Percentiles rank a stretch among this genome's conserved stretches.
Conservation (phyloP, 2,329 filamentous ascomycete genomes). For the Lasiodiplodia sp. region DNA sequence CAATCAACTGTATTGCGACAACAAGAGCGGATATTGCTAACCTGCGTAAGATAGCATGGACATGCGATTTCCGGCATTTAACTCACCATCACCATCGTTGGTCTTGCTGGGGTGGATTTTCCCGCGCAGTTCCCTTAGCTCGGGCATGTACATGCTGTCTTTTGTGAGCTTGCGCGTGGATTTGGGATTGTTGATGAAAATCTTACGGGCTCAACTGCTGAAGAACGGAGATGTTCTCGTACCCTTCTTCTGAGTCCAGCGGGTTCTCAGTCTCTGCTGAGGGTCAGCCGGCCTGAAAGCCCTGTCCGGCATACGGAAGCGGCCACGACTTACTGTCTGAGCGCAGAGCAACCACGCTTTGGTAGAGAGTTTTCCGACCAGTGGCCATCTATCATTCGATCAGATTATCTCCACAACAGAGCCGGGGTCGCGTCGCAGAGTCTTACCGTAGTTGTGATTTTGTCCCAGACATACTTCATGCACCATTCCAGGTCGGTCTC, state of each 20-base stretch:
- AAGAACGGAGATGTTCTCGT: constrained; percentile 81
- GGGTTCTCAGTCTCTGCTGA: constrained; percentile 69
- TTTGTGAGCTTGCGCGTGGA: background rate
- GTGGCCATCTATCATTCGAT: constrained; percentile 58
- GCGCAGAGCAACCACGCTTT: constrained; percentile 83
- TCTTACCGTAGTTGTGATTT: constrained; percentile 76
- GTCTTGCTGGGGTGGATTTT: constrained; percentile 73
- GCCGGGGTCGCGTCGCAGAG: constrained; percentile 24
- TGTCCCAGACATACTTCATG: constrained; percentile 95
- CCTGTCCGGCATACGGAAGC: background rate
- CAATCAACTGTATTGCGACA: constrained; percentile 86
- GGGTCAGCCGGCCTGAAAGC: background rate
- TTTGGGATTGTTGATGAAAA: background rate
- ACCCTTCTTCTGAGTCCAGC: constrained; percentile 72
- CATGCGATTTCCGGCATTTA: background rate
- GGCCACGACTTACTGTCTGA: constrained; percentile 65
- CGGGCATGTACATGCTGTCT: constrained; percentile 67
- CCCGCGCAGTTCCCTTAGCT: constrained; percentile 70
- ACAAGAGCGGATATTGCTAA: constrained; percentile 81
- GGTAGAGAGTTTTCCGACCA: constrained; percentile 75
- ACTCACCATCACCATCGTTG: constrained; percentile 73
- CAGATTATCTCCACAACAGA: background rate
- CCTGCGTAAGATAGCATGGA: background rate
- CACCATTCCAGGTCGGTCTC: constrained; percentile 88
- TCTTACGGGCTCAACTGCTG: constrained; percentile 67